Percentiles rank a stretch among this genome's conserved stretches.
Conservation (phyloP, 2,329 filamentous ascomycete genomes). For the Thielaviopsis ethacetica region DNA sequence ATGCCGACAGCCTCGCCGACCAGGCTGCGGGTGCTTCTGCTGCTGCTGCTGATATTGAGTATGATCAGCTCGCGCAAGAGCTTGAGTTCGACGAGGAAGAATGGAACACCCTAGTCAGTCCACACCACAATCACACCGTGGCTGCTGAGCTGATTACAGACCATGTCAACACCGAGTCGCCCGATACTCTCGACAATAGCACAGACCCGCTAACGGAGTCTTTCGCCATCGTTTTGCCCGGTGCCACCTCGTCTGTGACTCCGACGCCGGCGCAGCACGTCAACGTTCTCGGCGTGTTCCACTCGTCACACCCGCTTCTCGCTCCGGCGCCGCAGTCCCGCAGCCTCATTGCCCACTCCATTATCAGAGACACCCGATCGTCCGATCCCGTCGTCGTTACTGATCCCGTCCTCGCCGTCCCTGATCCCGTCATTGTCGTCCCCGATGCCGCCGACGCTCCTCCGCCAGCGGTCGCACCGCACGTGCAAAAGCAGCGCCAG, state of each 20-base stretch:
- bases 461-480: constrained; percentile 22
- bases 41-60: constrained; percentile 3
- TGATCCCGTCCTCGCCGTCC: constrained; percentile 20
- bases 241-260: constrained; percentile 4
- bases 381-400: constrained; percentile 22
- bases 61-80: constrained; percentile 5
- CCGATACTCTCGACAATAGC: constrained; percentile 1
- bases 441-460: constrained; percentile 30
- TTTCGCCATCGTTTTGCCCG: constrained; percentile 13
- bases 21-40: neutral
- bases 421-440: constrained; percentile 22
- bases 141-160: neutral
- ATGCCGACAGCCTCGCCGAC: neutral
- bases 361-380: constrained; percentile 5
- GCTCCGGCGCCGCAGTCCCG: neutral
- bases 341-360: constrained; percentile 2
- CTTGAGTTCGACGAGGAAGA: neutral
- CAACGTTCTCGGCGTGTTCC: constrained; percentile 9
- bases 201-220: constrained; percentile 13
- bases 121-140: neutral
- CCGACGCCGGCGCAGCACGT: neutral
- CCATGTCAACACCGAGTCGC: constrained; percentile 4
- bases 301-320: neutral
- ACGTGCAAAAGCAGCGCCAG: constrained; percentile 22
- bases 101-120: neutral